phyloP scores from a whole-genome alignment of 1,139 yeast genomes.

The Suhomyces atakaporum region DNA sequence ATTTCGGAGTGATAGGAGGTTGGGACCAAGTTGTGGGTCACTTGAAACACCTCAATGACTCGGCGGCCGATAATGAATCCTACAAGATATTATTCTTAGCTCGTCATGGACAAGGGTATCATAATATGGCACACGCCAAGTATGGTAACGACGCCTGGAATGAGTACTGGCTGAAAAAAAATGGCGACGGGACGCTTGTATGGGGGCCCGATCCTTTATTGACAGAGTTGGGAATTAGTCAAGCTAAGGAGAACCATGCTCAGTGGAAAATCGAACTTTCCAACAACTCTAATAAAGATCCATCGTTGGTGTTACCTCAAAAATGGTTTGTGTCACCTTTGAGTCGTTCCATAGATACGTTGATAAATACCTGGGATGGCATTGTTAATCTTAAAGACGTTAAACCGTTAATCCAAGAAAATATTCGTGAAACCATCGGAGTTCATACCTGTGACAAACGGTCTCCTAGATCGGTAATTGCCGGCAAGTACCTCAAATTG shows the following conservation, averaged over 20 bases:
- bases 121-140: conserved; percentile 43
- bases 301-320: conserved; percentile 30
- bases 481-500: conserved; percentile 28
- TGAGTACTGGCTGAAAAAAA: conserved; percentile 42
- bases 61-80: conserved; percentile 20
- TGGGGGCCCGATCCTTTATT: conserved; percentile 54
- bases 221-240: conserved; percentile 41
- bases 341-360: conserved; percentile 40
- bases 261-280: conserved; percentile 20
- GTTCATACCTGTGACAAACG: conserved; percentile 49
- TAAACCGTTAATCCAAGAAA: conserved; percentile 41
- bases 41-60: conserved; percentile 31
- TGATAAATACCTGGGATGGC: conserved; percentile 30
- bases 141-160: conserved; percentile 50
- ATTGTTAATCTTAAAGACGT: conserved; percentile 28
- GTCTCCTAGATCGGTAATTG: conserved; percentile 34
- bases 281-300: conserved; percentile 24
- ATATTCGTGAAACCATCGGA: conserved; percentile 46
- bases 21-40: conserved; percentile 35
- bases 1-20: conserved; percentile 36
- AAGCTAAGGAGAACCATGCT: conserved; percentile 34
- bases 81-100: conserved; percentile 46
- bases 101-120: conserved; percentile 51
- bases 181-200: conserved; percentile 44
- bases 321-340: conserved; percentile 41